Evolutionary conservation across 805 yeast species (phyloP), one percentile per base, ranked within the genome.

Genomic region (Starmerella vaccinii): DNA sequence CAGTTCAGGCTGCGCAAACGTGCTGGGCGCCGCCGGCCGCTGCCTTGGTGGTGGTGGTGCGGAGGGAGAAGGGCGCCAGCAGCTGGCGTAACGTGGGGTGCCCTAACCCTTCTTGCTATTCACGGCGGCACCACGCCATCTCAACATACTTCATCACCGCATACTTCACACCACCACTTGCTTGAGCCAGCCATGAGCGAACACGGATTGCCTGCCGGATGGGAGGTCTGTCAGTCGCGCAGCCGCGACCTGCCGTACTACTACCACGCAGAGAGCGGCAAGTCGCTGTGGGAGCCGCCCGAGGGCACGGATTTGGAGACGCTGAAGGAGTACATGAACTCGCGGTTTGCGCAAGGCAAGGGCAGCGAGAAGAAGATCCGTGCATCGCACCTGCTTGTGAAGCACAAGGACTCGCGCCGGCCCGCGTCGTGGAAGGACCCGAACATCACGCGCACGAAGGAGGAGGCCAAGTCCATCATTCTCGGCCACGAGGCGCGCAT

Each of bases 211-310:
- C 96, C 97, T 30, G 70, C 73, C 33, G 80, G 83, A 43, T 92
- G 98, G 97, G 78, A 82, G 35, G 76, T 92, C 42, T 76, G 80
- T 53, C 75, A 78, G 49, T 86, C 95, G 38, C 78, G 80, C 54
- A 81, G 92, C 15, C 87, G 85, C 63, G 78, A 84, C 61, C 77
- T 86, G 59, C 95, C 90, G 53, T 92, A 92, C 69, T 92, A 72
- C 67, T 81, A 76, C 68, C 79, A 89, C 63, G 77, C 80, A 26
- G 72, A 73, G 38, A 79, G 88, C 1, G 75, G 78, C 42, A 81
- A 81, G 63, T 84, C 95, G 0, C 73, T 80, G 34, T 92, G 98
- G 98, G 89, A 82, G 50, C 84, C 95, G 10, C 98, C 98, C 2
- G 76, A 71, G 46, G 95, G 90, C 3, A 79, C 95, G 1, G 84